Base-by-base conservation (phyloP, 1,284 basidiomycete species). In the Heterobasidion annosum region DNA sequence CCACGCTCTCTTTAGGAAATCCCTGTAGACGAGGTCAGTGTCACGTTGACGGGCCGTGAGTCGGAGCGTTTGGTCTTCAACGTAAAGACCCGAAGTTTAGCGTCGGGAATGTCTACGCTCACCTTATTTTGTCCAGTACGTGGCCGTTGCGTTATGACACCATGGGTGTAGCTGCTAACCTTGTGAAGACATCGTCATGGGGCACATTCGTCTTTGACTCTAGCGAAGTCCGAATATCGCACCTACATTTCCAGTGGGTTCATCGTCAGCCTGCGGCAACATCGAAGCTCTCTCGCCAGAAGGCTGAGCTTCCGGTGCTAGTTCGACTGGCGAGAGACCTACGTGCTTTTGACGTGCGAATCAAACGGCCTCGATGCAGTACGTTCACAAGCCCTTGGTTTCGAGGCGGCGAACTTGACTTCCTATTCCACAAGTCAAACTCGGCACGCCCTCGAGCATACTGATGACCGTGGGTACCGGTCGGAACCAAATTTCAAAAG, bases 41-140 rank as follows among this genome's bases (percentile, higher is more conserved):
- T 87, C 55, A 67, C 66, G 10, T 67, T 85, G 15, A 63, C 68
- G 32, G 86, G 86, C 9, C 73, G 77, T 55, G 85, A 88, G 54
- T 69, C 71, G 2, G 79, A 81, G 55, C 75, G 73, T 51, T 68
- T 85, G 49, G 74, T 67, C 57, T 88, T 83, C 63, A 63, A 68
- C 1, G 62, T 70, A 9, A 59, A 66, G 10, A 60, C 69, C 0
- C 61, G 71, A 12, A 65, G 62, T 8, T 64, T 88, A 15, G 60
- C 67, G 1, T 70, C 84, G 0, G 90, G 90, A 10, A 69, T 70
- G 47, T 82, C 77, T n/a, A 60, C 64, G 1, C 58, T 87, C 40
- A 74, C 70, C 0, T 63, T 91, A 44, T 85, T 81, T 61, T 91
- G 85, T 60, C 77, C 85, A 9, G 91, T 92, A 65, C 59, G 83